phyloP scores from a whole-genome alignment of 2,329 filamentous ascomycete genomes.

The Aureobasidium sp. region DNA sequence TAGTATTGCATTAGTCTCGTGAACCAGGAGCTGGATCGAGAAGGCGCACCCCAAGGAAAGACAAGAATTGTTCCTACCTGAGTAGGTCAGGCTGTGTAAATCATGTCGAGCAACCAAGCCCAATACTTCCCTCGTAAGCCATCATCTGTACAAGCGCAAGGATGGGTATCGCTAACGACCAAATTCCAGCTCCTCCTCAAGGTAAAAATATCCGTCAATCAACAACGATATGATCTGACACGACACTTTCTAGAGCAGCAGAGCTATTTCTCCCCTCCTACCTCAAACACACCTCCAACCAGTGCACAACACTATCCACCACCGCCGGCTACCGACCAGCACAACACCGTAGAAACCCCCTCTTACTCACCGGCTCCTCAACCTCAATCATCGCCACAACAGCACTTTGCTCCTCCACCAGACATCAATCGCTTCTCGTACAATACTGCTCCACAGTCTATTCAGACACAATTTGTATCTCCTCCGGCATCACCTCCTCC shows the following conservation, averaged over 20 bases:
- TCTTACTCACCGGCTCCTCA: constrained; percentile 14
- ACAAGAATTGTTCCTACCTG: background rate
- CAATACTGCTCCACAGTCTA: background rate
- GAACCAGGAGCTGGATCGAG: background rate
- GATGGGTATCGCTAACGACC: background rate
- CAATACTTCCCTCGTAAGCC: constrained; percentile 29
- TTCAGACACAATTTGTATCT: constrained; percentile 10
- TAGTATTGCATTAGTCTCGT: background rate
- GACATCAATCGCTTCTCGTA: constrained; percentile 2
- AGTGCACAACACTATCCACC: constrained; percentile 6
- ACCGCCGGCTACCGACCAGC: background rate
- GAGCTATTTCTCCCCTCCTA: constrained; percentile 14
- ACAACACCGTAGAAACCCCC: background rate
- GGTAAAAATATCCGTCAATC: background rate
- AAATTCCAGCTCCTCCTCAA: constrained; percentile 8
- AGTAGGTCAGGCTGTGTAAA: background rate
- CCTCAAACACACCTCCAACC: constrained; percentile 3
- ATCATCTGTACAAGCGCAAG: background rate
- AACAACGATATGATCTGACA: background rate
- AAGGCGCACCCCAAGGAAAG: background rate
- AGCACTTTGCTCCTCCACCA: constrained; percentile 16
- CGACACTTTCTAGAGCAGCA: constrained; percentile 2
- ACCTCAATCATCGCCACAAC: constrained; percentile 10
- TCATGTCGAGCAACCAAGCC: constrained; percentile 18
- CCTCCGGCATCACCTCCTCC: constrained; percentile 10